Conservation (phyloP, 176 grass and related monocot genomes). For the Chrysopogon serrulatus region DNA sequence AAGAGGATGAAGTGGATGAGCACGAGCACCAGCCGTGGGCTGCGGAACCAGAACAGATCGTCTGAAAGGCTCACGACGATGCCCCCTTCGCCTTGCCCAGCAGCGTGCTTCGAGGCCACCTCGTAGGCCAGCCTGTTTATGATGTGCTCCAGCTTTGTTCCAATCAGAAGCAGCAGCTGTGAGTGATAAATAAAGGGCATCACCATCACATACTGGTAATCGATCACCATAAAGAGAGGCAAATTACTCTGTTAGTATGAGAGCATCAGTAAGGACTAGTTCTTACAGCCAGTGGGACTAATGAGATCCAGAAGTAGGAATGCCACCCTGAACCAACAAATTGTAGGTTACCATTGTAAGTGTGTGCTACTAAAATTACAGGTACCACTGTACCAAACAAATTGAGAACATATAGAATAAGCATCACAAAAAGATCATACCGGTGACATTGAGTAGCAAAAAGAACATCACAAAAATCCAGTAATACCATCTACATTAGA, state of each 20-base stretch:
- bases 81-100: slow-evolving; percentile 16
- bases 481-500: slow-evolving; percentile 66
- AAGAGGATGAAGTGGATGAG: slow-evolving; percentile 93
- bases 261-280: background rate
- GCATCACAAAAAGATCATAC: slow-evolving; percentile 10
- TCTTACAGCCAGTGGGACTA: slow-evolving; percentile 62
- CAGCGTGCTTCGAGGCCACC: slow-evolving; percentile 50
- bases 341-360: background rate
- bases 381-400: too few relatives aligned
- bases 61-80: slow-evolving; percentile 53
- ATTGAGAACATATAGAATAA: background rate
- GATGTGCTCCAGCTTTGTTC: slow-evolving; percentile 89
- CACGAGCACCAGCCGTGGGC: slow-evolving; percentile 49
- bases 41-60: slow-evolving; percentile 68
- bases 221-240: background rate
- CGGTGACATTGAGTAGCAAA: slow-evolving; percentile 61
- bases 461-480: slow-evolving; percentile 89
- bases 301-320: slow-evolving; percentile 82
- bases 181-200: background rate
- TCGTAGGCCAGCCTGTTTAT: slow-evolving; percentile 58
- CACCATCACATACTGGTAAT: background rate
- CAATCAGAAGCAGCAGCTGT: slow-evolving; percentile 70
- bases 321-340: slow-evolving; percentile 61
- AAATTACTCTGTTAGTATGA: background rate
- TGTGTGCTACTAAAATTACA: background rate